These are phyloP conservation scores for Suillus discolor DNA, from an alignment of 768 basidiomycete species.

Conservation along the genomic window DNA sequence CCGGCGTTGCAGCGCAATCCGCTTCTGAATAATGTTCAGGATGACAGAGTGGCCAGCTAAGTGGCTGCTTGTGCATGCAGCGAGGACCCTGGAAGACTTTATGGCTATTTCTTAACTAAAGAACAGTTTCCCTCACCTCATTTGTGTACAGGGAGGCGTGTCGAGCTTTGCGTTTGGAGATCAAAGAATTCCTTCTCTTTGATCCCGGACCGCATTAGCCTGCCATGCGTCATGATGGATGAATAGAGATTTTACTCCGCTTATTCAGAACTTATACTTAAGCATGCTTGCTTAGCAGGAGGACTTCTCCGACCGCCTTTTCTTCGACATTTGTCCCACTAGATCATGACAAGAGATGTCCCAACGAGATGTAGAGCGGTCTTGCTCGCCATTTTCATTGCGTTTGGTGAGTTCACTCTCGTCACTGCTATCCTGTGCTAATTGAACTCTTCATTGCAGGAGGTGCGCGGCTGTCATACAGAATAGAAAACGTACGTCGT, in stretches of 20 bases:
- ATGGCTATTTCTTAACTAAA: not conserved
- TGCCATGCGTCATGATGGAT: constrained; percentile 18
- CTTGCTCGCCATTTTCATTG: constrained; percentile 68
- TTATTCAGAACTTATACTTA: constrained; percentile 14
- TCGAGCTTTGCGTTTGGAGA: not conserved
- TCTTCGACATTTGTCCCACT: constrained; percentile 1
- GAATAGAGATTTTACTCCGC: constrained; percentile 1
- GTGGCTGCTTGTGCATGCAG: not conserved
- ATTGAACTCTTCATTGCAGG: constrained; percentile 15
- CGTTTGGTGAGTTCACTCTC: constrained; percentile 55
- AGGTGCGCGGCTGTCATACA: constrained; percentile 17
- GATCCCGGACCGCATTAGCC: constrained; percentile 12
- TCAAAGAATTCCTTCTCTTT: constrained; percentile 7
- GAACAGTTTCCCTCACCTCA: not conserved
- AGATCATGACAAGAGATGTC: constrained; percentile 41
- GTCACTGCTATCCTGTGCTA: not conserved
- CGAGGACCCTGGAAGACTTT: not conserved
- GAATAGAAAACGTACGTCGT: not conserved
- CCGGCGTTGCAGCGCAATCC: not conserved
- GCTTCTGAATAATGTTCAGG: not conserved
- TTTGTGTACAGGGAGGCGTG: no score
- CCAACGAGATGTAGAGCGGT: constrained; percentile 68
- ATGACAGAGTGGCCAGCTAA: not conserved
- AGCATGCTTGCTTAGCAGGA: not conserved
- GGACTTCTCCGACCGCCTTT: not conserved